Conservation (phyloP, 2,329 filamentous ascomycete genomes). For the Tolypocladium endophyticum region DNA sequence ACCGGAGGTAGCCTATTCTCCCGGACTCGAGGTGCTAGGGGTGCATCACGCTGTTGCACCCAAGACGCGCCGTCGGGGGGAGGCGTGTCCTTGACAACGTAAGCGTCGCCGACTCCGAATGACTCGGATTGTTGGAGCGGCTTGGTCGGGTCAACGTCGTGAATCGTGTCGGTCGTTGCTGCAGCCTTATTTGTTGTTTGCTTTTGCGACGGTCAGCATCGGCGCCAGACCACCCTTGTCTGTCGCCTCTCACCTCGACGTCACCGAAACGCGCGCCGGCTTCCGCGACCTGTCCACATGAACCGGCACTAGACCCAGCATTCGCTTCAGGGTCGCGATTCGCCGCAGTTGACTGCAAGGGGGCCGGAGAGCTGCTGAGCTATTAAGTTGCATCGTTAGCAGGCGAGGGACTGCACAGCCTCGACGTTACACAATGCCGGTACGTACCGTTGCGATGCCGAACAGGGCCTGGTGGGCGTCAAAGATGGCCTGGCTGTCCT, state of each 20-base stretch:
- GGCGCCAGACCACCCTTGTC: neutral
- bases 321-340: neutral
- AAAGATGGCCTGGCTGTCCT: conserved; percentile 33
- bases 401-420: neutral
- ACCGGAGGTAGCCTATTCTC: neutral
- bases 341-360: neutral
- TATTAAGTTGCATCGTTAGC: neutral
- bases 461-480: conserved; percentile 26
- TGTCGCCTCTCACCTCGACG: neutral
- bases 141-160: neutral
- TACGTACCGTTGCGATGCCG: conserved; percentile 28
- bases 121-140: neutral
- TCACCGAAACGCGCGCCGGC: neutral
- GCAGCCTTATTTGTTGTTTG: neutral
- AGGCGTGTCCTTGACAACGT: neutral
- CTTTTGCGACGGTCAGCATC: neutral
- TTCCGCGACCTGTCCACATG: neutral
- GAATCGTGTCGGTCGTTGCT: neutral
- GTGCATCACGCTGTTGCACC: neutral
- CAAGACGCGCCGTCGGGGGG: neutral
- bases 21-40: neutral
- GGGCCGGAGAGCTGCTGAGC: conserved; percentile 2
- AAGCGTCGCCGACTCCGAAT: neutral
- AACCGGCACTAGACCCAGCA: neutral
- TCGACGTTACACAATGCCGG: neutral